Percentiles rank a stretch among this genome's conserved stretches.
Conservation (phyloP, 768 basidiomycete species). For the Panellus pusillus region DNA sequence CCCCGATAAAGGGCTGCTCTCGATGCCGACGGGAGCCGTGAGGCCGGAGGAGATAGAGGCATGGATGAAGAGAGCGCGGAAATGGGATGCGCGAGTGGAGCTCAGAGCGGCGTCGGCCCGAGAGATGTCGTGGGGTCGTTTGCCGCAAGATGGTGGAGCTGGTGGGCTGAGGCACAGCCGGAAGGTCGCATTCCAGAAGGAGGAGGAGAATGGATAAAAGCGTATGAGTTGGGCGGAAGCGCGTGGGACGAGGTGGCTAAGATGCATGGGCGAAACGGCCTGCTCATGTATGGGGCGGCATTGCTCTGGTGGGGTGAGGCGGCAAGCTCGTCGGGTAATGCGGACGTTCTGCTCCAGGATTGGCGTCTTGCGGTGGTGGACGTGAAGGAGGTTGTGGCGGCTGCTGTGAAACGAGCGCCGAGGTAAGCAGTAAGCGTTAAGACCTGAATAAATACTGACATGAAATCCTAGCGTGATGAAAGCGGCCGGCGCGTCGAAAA, state of each 20-base stretch:
- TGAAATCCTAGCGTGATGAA: too few relatives aligned
- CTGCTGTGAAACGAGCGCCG: too few relatives aligned
- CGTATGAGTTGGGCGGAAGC: neutral
- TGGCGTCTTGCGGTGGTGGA: neutral
- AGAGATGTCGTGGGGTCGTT: neutral
- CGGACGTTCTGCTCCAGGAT: neutral
- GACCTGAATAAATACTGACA: too few relatives aligned
- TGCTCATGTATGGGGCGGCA: neutral
- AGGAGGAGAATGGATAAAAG: neutral
- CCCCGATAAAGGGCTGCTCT: neutral
- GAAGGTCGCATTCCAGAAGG: neutral
- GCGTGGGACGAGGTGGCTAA: neutral
- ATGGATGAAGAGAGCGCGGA: too few relatives aligned
- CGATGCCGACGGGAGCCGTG: neutral
- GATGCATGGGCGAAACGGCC: neutral
- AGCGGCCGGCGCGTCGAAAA: too few relatives aligned
- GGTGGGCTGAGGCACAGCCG: neutral
- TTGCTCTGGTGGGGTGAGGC: neutral
- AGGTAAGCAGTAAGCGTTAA: too few relatives aligned
- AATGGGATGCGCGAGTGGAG: neutral
- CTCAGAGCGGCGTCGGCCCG: neutral
- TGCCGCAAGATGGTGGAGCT: neutral
- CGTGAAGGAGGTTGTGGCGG: neutral
- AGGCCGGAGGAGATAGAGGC: neutral
- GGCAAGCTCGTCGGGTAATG: neutral